phyloP scores from a whole-genome alignment of 2,329 filamentous ascomycete species.

The Xylaria sp. region DNA sequence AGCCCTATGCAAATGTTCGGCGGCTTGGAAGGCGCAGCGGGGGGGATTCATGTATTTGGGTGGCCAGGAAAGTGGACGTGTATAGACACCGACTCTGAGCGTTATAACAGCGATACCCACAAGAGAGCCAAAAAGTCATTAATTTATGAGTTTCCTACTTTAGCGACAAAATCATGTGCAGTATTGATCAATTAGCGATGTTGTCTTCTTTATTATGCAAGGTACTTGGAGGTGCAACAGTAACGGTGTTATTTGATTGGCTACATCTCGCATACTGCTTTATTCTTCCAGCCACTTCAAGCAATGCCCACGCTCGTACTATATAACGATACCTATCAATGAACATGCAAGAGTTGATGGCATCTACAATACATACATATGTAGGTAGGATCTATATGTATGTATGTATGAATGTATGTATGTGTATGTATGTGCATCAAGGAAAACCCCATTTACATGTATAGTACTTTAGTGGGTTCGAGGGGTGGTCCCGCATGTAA shows the following conservation, averaged over 20 bases:
- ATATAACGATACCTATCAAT: not conserved
- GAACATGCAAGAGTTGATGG: not conserved
- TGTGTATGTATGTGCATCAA: not conserved
- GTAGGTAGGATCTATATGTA: not conserved
- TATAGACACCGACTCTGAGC: slow-evolving; percentile 33
- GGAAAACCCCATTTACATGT: not conserved
- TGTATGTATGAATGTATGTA: no score
- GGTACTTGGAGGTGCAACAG: not conserved
- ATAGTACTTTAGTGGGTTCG: slow-evolving; percentile 1
- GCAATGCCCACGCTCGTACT: not conserved
- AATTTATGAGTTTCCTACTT: not conserved
- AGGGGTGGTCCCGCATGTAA: slow-evolving; percentile 2
- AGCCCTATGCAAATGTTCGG: not conserved
- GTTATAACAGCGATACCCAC: slow-evolving; percentile 35
- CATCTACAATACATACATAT: not conserved
- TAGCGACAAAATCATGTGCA: not conserved
- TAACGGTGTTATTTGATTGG: slow-evolving; percentile 12
- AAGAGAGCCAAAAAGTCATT: slow-evolving; percentile 25
- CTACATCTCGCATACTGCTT: not conserved
- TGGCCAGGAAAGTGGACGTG: slow-evolving; percentile 25
- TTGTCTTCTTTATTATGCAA: not conserved
- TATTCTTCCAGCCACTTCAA: not conserved
- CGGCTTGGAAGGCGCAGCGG: slow-evolving; percentile 12
- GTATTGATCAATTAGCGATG: not conserved
- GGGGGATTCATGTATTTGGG: slow-evolving; percentile 26